Evolutionary conservation across 805 yeast species (phyloP).

Genomic region (Saccharomycopsis olivae): DNA sequence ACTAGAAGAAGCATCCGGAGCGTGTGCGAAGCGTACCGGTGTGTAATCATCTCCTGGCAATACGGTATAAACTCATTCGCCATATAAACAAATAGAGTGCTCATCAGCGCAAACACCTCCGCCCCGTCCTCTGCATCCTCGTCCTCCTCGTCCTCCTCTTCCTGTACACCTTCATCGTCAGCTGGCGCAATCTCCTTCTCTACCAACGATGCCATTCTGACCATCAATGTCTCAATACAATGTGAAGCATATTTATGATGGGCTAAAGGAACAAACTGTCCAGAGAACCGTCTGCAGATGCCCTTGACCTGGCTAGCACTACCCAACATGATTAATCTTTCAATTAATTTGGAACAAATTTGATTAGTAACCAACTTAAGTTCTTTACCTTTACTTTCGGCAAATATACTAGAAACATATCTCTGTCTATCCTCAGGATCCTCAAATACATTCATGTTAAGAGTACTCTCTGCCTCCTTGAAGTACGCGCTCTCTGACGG

Average conservation of each 20-base stretch:
- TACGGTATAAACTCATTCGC: constrained; percentile 56
- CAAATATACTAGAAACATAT: constrained; percentile 68
- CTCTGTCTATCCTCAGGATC: constrained; percentile 59
- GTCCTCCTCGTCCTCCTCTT: constrained; percentile 25
- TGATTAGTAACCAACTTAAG: constrained; percentile 88
- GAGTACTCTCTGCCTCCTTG: constrained; percentile 81
- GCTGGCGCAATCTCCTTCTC: constrained; percentile 59
- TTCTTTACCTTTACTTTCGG: constrained; percentile 83
- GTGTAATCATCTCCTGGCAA: constrained; percentile 47
- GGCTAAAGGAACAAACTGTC: constrained; percentile 67
- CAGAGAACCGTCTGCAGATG: constrained; percentile 55
- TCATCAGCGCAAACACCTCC: constrained; percentile 45
- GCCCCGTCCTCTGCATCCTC: constrained; percentile 26
- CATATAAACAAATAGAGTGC: constrained; percentile 52
- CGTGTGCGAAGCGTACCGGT: constrained; percentile 85
- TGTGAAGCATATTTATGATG: constrained; percentile 91
- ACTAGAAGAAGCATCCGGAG: constrained; percentile 62
- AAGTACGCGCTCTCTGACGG: constrained; percentile 80
- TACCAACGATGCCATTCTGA: constrained; percentile 60
- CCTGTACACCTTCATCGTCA: constrained; percentile 26
- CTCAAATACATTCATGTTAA: constrained; percentile 72
- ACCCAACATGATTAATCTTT: constrained; percentile 65
- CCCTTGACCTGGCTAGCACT: constrained; percentile 53
- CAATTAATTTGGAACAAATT: constrained; percentile 87
- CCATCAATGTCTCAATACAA: constrained; percentile 77